phyloP scores from a whole-genome alignment of 129 eudicot species.

The Smallanthus sonchifolius region DNA sequence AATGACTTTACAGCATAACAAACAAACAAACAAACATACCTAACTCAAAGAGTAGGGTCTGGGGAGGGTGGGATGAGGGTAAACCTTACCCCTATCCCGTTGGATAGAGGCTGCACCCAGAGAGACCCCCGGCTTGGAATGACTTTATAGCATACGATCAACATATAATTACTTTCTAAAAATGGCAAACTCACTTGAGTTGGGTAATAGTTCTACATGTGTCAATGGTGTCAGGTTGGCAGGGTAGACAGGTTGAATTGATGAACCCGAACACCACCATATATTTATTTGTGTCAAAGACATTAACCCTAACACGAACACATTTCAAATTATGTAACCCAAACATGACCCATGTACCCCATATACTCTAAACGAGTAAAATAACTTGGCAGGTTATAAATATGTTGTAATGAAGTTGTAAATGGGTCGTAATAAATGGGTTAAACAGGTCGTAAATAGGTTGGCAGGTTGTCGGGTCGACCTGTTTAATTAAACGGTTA shows the following conservation, averaged over 20 bases:
- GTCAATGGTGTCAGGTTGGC: background rate
- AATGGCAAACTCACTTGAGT: background rate
- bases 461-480: background rate
- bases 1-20: background rate
- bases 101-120: too few species aligned
- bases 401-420: background rate
- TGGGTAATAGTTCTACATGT: background rate
- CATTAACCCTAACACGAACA: background rate
- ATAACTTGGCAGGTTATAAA: background rate
- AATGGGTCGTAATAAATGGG: background rate
- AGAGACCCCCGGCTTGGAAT: too few species aligned
- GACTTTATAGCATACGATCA: background rate
- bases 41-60: too few species aligned
- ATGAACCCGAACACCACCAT: background rate
- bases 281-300: too few species aligned
- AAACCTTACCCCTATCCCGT: too few species aligned
- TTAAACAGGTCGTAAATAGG: background rate
- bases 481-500: background rate
- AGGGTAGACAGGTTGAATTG: background rate
- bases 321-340: background rate
- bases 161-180: background rate
- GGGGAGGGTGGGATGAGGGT: too few species aligned
- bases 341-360: too few species aligned
- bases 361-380: background rate
- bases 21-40: too few species aligned